phyloP scores from a whole-genome alignment of 164 flowering plant genomes.

The Chimonanthus praecox region DNA sequence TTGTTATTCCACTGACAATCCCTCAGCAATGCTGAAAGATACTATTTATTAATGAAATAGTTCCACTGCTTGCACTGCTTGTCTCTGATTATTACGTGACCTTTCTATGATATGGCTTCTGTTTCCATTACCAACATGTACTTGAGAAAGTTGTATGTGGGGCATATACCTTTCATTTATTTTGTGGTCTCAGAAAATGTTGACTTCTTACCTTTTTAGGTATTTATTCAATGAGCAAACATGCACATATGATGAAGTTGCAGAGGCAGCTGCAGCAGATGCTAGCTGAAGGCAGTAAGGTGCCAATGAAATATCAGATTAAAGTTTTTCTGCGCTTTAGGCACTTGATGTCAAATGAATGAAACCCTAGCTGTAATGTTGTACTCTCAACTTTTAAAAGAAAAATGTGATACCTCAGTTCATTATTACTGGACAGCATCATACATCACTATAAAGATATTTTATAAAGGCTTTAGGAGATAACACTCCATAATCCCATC shows the following conservation, averaged over 20 bases:
- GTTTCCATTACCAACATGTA: neutral
- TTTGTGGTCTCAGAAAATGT: neutral
- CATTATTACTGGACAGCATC: too few species aligned
- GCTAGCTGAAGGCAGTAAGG: neutral
- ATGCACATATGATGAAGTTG: slow-evolving; percentile 47
- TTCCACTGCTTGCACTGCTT: neutral
- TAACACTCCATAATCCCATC: neutral
- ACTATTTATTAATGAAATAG: too few species aligned
- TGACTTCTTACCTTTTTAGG: slow-evolving; percentile 25
- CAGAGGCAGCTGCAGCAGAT: slow-evolving; percentile 17
- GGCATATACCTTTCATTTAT: neutral
- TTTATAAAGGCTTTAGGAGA: neutral
- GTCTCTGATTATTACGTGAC: neutral
- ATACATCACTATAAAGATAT: too few species aligned
- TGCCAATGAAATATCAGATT: neutral
- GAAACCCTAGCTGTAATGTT: neutral
- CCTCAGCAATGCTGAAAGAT: too few species aligned
- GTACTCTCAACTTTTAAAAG: neutral
- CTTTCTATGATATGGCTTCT: too few species aligned
- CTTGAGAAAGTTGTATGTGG: neutral
- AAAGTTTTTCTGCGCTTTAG: neutral
- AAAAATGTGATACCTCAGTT: neutral
- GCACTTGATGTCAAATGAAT: neutral
- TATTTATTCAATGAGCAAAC: slow-evolving; percentile 57
- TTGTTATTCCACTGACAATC: neutral